Evolutionary conservation across 495 filamentous ascomycete genomes (phyloP).

Genomic region (Lophiostoma macrostomum): DNA sequence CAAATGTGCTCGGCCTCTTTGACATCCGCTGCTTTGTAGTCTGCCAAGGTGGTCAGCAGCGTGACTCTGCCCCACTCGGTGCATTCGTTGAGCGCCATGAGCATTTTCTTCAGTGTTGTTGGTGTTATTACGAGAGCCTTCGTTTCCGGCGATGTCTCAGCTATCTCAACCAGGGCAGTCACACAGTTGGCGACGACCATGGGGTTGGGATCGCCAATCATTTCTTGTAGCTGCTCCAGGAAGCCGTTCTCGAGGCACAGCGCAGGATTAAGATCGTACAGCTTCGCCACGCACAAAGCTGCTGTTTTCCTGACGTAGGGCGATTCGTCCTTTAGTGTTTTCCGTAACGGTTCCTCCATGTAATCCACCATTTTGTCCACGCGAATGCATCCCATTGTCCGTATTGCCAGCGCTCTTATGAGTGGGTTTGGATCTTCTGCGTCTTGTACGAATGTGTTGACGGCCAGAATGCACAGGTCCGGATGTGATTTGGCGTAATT

Average conservation of each 20-base stretch:
- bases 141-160: slow-evolving; percentile 85
- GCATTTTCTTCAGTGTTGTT: slow-evolving; percentile 81
- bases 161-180: slow-evolving; percentile 87
- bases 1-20: slow-evolving; percentile 99
- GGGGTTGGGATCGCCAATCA: slow-evolving; percentile 96
- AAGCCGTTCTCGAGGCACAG: slow-evolving; percentile 98
- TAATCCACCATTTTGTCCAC: slow-evolving; percentile 99
- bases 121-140: slow-evolving; percentile 77
- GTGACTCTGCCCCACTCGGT: slow-evolving; percentile 99
- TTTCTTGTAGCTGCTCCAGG: slow-evolving; percentile 88
- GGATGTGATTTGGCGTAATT: slow-evolving; percentile 99
- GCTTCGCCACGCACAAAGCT: slow-evolving; percentile 95
- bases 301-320: slow-evolving; percentile 98
- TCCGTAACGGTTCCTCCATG: slow-evolving; percentile 97
- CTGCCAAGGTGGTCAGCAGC: slow-evolving; percentile 83
- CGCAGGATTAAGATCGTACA: slow-evolving; percentile 88
- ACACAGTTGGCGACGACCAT: slow-evolving; percentile 99
- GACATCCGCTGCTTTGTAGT: slow-evolving; percentile 79
- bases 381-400: slow-evolving; percentile 99
- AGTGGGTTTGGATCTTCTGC: slow-evolving; percentile 98
- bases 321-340: slow-evolving; percentile 94
- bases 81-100: slow-evolving; percentile 97
- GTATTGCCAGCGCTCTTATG: slow-evolving; percentile 88
- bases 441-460: slow-evolving; percentile 99
- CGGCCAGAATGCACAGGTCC: slow-evolving; percentile 96